Base-by-base conservation (phyloP, 768 basidiomycete genomes). In the Guyanaporus albipodus region DNA sequence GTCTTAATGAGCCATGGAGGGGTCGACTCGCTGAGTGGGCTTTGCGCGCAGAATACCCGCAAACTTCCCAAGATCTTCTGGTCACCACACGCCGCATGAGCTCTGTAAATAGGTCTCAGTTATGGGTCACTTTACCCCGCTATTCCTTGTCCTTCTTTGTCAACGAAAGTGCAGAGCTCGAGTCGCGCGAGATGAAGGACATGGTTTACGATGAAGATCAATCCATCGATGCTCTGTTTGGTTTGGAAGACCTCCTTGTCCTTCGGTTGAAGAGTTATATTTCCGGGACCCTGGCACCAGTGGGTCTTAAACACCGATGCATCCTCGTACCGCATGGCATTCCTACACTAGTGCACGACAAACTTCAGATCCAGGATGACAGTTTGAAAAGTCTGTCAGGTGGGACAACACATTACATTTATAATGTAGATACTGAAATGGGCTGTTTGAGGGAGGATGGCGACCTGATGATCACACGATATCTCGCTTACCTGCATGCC, bases 401-500 rank as follows among this genome's bases (percentile, higher is more conserved):
- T 28, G 27, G 11, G 11, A 6, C 7, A 28, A 28, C 27, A 11
- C 27, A 28, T 11, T 28, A 28, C 27, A 28, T 6, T 11, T 28
- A 28, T 11, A 28, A 31, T 14, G 33, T 12, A 38, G 41, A 39
- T 45, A 43, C 44, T 14, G 29, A 27, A 2, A 5, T 42, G 35
- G 45, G 31, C 42, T 54, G 57, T 23, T 47, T 70, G 11, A 32
- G 15, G 2, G 60, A 62, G 4, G 53, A 58, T 33, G 45, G 33
- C 4, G 60, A 46, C 11, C 38, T 66, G 27, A 42, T 24, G 1
- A 58, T 55, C 43, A 50, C 44, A 24, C 59, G 71, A 12, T 71
- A 62, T 49, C 65, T 59, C 38, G 61, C 66, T 3, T 69, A 71
- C 36, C 59, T 78, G 7, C 77, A 78, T 44, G 68, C 69, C 6